Conservation (phyloP, 495 filamentous ascomycete species). For the Chaetomium fimeti region DNA sequence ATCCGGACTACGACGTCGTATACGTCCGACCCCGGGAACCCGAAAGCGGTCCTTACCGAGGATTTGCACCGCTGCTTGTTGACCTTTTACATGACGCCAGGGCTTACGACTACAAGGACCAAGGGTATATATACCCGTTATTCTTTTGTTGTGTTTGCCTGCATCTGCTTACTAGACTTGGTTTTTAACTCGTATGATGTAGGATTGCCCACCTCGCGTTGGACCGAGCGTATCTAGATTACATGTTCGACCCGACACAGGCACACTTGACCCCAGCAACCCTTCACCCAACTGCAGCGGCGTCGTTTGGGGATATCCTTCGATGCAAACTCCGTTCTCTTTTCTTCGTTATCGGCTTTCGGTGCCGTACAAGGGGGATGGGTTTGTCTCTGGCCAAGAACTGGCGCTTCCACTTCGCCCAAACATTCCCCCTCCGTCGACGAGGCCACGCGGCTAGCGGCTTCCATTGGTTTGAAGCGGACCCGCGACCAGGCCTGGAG, state of each 20-base stretch:
- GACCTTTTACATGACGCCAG: conserved; percentile 4
- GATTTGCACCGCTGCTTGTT: not conserved
- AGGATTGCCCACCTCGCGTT: conserved; percentile 3
- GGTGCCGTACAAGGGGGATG: not conserved
- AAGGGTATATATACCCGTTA: not conserved
- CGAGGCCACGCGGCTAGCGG: not conserved
- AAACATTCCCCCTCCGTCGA: conserved; percentile 6
- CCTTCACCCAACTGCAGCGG: not conserved
- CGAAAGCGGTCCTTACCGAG: not conserved
- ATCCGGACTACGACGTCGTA: not conserved
- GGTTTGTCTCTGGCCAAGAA: not conserved
- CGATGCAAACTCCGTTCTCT: not conserved
- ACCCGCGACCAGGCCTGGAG: conserved; percentile 8
- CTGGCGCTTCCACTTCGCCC: conserved; percentile 9
- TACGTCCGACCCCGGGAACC: not conserved
- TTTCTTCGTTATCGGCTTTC: not conserved
- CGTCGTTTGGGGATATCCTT: conserved; percentile 8
- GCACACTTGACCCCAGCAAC: not conserved
- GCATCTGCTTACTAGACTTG: no score
- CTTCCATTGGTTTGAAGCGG: conserved; percentile 4
- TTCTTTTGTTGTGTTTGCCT: not conserved
- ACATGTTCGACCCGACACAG: no score
- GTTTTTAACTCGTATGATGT: not conserved
- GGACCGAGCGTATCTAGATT: not conserved
- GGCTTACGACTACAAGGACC: conserved; percentile 2